phyloP scores from a whole-genome alignment of 108 stramenopile genomes.

The Ochromonas danica region DNA sequence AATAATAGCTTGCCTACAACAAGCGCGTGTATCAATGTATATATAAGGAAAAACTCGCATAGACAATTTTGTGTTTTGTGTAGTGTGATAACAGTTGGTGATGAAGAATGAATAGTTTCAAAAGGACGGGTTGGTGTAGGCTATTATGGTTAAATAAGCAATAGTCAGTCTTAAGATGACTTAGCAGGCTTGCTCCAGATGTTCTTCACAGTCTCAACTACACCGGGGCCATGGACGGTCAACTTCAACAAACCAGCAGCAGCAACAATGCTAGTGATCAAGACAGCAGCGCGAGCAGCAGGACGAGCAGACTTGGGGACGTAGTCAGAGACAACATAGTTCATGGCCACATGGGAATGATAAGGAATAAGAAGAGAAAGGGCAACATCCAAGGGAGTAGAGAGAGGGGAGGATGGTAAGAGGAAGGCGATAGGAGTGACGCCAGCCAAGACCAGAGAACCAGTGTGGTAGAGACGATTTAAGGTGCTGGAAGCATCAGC shows the following conservation, averaged over 20 bases:
- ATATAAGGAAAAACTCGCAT: too few relatives aligned
- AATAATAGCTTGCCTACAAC: too few relatives aligned
- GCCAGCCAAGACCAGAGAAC: conserved; percentile 27
- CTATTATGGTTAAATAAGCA: too few relatives aligned
- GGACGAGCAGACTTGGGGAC: conserved; percentile 63
- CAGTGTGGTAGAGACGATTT: conserved; percentile 38
- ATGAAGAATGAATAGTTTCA: too few relatives aligned
- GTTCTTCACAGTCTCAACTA: conserved; percentile 43
- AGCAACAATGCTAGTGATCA: conserved; percentile 32
- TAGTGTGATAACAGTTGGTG: too few relatives aligned
- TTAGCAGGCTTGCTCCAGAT: conserved; percentile 32
- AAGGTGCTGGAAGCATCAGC: conserved; percentile 1
- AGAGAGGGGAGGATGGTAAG: conserved; percentile 42
- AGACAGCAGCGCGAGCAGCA: conserved; percentile 59
- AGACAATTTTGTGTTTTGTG: too few relatives aligned
- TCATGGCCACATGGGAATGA: conserved; percentile 83
- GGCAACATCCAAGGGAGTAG: conserved; percentile 67
- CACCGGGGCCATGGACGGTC: conserved; percentile 42
- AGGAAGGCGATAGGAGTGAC: conserved; percentile 44
- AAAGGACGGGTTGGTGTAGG: too few relatives aligned
- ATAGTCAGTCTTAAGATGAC: too few relatives aligned
- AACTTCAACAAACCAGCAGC: conserved; percentile 39
- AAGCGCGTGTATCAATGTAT: too few relatives aligned
- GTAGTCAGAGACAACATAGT: conserved; percentile 85
- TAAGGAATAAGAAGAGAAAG: conserved; percentile 68